These are phyloP conservation scores for Aureobasidium melanogenum DNA, from an alignment of 2,329 filamentous ascomycete genomes.

Conservation along the genomic window DNA sequence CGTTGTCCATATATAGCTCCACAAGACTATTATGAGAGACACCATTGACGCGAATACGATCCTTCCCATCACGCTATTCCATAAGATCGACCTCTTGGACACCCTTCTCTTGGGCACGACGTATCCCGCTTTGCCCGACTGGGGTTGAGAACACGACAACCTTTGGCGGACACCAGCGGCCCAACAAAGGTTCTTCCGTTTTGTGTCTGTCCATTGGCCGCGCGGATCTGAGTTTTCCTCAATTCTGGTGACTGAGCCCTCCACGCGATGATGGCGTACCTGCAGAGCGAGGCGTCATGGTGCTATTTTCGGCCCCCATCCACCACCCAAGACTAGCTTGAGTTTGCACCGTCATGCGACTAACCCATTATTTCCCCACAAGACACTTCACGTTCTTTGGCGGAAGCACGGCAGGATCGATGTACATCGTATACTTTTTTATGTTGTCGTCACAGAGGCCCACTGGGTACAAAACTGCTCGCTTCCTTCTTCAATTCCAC, in stretches of 20 bases:
- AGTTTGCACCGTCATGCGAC: constrained; percentile 6
- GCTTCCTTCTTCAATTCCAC: background rate
- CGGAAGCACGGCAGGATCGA: constrained; percentile 10
- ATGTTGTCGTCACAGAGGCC: constrained; percentile 8
- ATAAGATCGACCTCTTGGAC: background rate
- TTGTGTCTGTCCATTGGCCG: background rate
- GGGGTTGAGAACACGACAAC: background rate
- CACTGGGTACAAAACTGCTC: constrained; percentile 10
- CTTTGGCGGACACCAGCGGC: constrained; percentile 5
- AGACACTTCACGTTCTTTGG: background rate
- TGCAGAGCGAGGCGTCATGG: constrained; percentile 9
- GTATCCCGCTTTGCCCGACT: background rate
- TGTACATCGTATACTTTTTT: background rate
- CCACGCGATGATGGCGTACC: constrained; percentile 7
- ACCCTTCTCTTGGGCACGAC: background rate
- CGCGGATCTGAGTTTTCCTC: constrained; percentile 7
- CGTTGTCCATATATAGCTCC: constrained; percentile 2
- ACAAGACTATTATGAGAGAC: background rate
- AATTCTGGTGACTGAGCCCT: background rate
- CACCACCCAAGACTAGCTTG: background rate
- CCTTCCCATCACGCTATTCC: constrained; percentile 5
- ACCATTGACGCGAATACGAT: constrained; percentile 4
- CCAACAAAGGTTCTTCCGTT: constrained; percentile 6
- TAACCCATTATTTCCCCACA: constrained; percentile 11
- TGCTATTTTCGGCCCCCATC: constrained; percentile 4